A percentile compares a stretch with the other conserved stretches of the same genome.
Evolutionary conservation across 441 rosid species (phyloP).

Genomic region (Croton laevigatus): DNA sequence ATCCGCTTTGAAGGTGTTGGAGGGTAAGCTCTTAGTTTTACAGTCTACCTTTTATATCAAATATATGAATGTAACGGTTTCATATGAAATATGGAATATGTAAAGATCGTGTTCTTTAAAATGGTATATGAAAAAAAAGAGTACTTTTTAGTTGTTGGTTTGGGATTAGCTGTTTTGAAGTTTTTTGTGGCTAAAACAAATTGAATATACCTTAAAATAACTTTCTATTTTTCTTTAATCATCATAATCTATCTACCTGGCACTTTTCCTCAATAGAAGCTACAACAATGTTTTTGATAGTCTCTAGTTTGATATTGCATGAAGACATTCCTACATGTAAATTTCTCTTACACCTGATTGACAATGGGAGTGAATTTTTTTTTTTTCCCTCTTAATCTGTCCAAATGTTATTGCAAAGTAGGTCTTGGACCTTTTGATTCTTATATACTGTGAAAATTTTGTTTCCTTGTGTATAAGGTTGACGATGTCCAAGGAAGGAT

Average conservation of each 20-base stretch:
- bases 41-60: neutral
- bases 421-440: conserved; percentile 2
- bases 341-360: neutral
- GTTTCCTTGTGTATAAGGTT: conserved; percentile 36
- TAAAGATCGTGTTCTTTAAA: neutral
- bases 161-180: no score
- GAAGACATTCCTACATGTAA: neutral
- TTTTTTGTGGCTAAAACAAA: no score
- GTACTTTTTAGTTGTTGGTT: no score
- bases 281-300: no score
- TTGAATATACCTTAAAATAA: no score
- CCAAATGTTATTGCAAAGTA: neutral
- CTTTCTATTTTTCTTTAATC: no score
- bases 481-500: conserved; percentile 69
- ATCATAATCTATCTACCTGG: no score
- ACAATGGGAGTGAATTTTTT: no score
- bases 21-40: conserved; percentile 49
- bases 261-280: no score
- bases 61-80: neutral
- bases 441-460: conserved; percentile 1
- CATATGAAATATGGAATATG: no score
- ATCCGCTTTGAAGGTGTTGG: conserved; percentile 82
- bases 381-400: conserved; percentile 2
- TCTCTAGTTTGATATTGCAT: neutral
- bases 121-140: no score